Evolutionary conservation across 2,329 filamentous ascomycete genomes (phyloP).

Genomic region (Cladosporium cucumerinum): DNA sequence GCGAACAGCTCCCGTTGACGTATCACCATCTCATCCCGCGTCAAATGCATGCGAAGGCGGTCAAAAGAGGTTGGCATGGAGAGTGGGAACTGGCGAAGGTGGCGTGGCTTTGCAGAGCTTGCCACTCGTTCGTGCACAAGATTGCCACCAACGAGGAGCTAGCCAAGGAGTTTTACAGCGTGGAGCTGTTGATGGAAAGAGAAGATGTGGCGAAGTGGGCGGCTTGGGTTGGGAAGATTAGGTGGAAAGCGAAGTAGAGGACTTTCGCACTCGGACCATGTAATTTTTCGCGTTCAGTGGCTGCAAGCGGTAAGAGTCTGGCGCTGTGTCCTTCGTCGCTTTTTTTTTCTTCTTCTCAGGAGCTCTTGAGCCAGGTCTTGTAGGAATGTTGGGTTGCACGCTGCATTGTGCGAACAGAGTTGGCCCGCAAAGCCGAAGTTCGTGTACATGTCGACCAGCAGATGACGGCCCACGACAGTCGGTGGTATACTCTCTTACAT

Average conservation of each 20-base stretch:
- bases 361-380: background rate
- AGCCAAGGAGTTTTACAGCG: constrained; percentile 67
- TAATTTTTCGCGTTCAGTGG: background rate
- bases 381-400: background rate
- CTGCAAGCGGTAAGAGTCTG: background rate
- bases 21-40: constrained; percentile 87
- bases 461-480: too few relatives aligned
- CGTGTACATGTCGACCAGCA: too few relatives aligned
- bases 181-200: constrained; percentile 66
- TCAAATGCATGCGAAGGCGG: constrained; percentile 68
- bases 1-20: constrained; percentile 70
- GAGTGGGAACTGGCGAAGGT: constrained; percentile 73
- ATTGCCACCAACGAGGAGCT: constrained; percentile 74
- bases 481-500: too few relatives aligned
- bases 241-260: constrained; percentile 63
- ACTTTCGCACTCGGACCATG: background rate
- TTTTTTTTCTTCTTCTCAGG: too few relatives aligned
- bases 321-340: background rate
- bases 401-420: background rate
- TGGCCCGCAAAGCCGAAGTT: background rate
- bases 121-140: constrained; percentile 77
- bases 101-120: constrained; percentile 81
- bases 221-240: constrained; percentile 66
- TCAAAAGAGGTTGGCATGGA: constrained; percentile 76
- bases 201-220: constrained; percentile 71